Conservation (phyloP, 306 rosid genomes). For the Fragaria ananassa region DNA sequence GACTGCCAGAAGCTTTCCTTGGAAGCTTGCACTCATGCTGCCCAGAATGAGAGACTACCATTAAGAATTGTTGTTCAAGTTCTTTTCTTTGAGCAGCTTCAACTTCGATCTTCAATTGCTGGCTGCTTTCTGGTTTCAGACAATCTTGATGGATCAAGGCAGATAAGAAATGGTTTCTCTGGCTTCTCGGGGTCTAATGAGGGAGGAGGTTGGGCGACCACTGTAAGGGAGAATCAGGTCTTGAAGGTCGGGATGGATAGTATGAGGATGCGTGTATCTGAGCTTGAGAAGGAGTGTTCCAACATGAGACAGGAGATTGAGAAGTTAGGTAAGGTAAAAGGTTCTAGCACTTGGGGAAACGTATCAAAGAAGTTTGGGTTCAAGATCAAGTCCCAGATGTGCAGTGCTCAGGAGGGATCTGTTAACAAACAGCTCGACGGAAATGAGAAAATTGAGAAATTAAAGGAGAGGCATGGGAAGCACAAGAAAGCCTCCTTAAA, state of each 20-base stretch:
- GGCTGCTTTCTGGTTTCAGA: conserved; percentile 93
- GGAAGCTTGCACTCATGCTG: conserved; percentile 99
- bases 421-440: conserved; percentile 67
- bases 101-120: conserved; percentile 89
- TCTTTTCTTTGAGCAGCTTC: conserved; percentile 98
- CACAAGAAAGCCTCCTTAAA: conserved; percentile 52
- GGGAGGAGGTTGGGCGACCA: conserved; percentile 93
- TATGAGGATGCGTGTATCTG: conserved; percentile 95
- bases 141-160: conserved; percentile 87
- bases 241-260: conserved; percentile 96
- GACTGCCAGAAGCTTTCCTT: conserved; percentile 98
- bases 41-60: conserved; percentile 93
- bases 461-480: conserved; percentile 75
- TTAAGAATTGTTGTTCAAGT: conserved; percentile 92
- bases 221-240: conserved; percentile 94
- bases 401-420: conserved; percentile 96
- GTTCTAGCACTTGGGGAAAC: conserved; percentile 66
- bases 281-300: conserved; percentile 96
- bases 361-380: conserved; percentile 88
- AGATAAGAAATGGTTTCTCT: conserved; percentile 70
- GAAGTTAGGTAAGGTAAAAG: conserved; percentile 66
- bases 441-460: conserved; percentile 54
- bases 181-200: conserved; percentile 62
- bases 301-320: conserved; percentile 95
- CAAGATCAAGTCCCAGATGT: conserved; percentile 91